Base-by-base conservation (phyloP, 2,329 filamentous ascomycete species). In the Nothomitra cinnamomea region DNA sequence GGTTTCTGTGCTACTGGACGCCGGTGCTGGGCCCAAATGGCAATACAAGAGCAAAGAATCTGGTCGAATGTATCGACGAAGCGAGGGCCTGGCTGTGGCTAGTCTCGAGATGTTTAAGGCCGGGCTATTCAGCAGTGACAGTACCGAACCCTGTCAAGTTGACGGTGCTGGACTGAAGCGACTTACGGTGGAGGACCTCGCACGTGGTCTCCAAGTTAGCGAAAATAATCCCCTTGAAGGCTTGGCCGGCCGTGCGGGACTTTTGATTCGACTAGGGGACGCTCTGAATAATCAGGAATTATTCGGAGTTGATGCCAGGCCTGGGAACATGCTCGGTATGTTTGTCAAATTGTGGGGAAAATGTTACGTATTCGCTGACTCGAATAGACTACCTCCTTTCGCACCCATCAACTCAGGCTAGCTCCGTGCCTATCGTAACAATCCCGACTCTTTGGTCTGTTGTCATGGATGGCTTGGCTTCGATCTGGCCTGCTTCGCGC, bases 311-410 rank as follows among this genome's bases (percentile, higher is more conserved):
- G 81, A 89, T 63, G 85, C 83, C 52, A 77, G 92, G 55, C 92
- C 92, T 10, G 92, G 92, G 60, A 94, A 95, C 65, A 88, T 98
- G 81, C 80, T 96, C 57, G 87, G 87, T 92, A 74, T 61, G 77
- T 66, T 25, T 3, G 57, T 58, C 57, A 5, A 41, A 13, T 21
- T 55, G 36, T 17, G 10, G 42, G 28, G 41, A 36, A 10, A 50
- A 54, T 15, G 49, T 57, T 53, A 51, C 56, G 7, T 15, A 13
- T 36, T 24, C 40, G 8, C 24, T 40, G 52, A 42, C 25, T 19
- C 45, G n/a, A 3, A 32, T 61, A 89, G 90, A 96, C 67, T 89
- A 94, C 64, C 79, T 96, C n/a, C 77, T 96, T 40, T 85, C 85
- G 2, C 92, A 96, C 64, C 86, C 89, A 1, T 83, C 87, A 1